Evolutionary conservation across 139 green algal genomes (phyloP).

Genomic region (Yamagishiella unicocca): DNA sequence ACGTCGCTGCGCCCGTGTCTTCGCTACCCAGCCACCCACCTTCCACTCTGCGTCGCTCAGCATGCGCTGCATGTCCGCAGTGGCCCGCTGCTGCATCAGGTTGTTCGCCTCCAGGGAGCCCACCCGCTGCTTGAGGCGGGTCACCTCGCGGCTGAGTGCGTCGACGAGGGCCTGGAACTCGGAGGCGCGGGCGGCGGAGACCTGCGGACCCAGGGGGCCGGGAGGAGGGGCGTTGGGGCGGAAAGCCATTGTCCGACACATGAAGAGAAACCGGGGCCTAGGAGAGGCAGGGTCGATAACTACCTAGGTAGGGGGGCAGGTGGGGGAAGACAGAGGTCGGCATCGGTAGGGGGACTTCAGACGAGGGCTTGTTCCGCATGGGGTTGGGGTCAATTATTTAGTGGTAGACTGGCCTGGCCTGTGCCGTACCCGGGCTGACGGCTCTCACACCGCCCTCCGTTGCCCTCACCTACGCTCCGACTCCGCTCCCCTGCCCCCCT

Average conservation of each 20-base stretch:
- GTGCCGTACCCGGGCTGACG: too few relatives aligned
- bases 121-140: neutral
- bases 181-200: constrained; percentile 5
- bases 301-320: too few relatives aligned
- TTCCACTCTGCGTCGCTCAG: constrained; percentile 47
- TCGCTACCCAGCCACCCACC: neutral
- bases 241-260: too few relatives aligned
- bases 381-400: too few relatives aligned
- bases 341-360: too few relatives aligned
- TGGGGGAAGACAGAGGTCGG: too few relatives aligned
- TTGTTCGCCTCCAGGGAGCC: constrained; percentile 26
- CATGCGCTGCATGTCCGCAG: constrained; percentile 39
- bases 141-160: constrained; percentile 7
- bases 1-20: too few relatives aligned
- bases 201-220: constrained; percentile 1
- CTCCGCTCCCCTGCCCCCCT: neutral
- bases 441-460: neutral
- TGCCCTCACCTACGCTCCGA: neutral
- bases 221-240: too few relatives aligned
- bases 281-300: too few relatives aligned
- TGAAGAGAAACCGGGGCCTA: too few relatives aligned
- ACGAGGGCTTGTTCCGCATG: too few relatives aligned
- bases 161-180: constrained; percentile 35
- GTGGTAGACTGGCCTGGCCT: too few relatives aligned
- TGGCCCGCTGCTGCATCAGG: constrained; percentile 14